phyloP scores from a whole-genome alignment of 306 rosid species.

The Astragalus glycyphyllos region DNA sequence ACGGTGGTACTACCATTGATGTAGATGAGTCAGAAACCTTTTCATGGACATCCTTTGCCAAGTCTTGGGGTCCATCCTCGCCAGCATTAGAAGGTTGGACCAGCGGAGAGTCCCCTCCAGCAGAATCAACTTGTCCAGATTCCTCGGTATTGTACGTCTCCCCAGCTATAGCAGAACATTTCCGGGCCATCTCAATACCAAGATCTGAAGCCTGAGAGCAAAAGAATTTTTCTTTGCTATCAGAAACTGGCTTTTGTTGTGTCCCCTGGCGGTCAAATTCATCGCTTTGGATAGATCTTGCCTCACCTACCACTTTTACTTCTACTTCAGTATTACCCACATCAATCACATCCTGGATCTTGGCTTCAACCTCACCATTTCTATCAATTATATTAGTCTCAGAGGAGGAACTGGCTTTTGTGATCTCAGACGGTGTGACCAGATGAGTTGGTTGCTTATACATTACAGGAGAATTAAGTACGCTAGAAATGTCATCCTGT shows the following conservation, averaged over 20 bases:
- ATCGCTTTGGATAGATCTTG: conserved; percentile 62
- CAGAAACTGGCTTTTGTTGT: conserved; percentile 58
- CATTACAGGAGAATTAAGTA: conserved; percentile 60
- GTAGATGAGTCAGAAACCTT: conserved; percentile 66
- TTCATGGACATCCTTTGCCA: conserved; percentile 63
- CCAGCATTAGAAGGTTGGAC: conserved; percentile 56
- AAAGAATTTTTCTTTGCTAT: conserved; percentile 71
- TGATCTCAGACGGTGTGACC: conserved; percentile 85
- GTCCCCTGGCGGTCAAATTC: conserved; percentile 65
- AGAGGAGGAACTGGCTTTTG: conserved; percentile 76
- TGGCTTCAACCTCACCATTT: conserved; percentile 71
- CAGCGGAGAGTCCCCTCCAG: conserved; percentile 47
- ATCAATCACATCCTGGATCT: conserved; percentile 75
- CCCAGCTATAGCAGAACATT: conserved; percentile 68
- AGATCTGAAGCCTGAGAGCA: conserved; percentile 98
- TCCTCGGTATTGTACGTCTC: conserved; percentile 64
- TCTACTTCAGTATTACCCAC: conserved; percentile 76
- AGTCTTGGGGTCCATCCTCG: conserved; percentile 65
- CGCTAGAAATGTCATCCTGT: conserved; percentile 74
- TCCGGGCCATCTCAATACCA: conserved; percentile 92
- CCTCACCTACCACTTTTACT: conserved; percentile 83
- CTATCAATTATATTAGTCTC: conserved; percentile 66
- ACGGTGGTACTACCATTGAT: conserved; percentile 47
- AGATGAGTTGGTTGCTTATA: conserved; percentile 96
- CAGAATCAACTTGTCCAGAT: conserved; percentile 55